A percentile compares a stretch with the other conserved stretches of the same genome.
Evolutionary conservation across 139 green algal genomes (phyloP).

Genomic region (Chloropicon primus): DNA sequence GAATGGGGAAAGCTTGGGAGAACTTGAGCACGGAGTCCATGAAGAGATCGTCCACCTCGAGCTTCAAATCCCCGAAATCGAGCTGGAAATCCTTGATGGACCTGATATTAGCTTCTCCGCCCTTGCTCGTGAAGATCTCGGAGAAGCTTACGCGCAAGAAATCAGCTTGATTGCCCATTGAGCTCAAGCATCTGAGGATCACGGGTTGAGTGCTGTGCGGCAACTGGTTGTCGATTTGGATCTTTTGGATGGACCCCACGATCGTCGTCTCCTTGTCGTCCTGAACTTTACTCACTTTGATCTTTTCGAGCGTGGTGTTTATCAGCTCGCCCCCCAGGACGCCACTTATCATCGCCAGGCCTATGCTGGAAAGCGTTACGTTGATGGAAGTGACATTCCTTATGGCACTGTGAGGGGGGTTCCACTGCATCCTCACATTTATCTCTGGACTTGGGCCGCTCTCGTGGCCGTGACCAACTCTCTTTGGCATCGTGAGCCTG

Average conservation of each 20-base stretch:
- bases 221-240: not conserved
- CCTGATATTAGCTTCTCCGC: slow-evolving; percentile 32
- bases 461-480: not conserved
- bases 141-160: not conserved
- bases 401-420: not conserved
- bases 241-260: not conserved
- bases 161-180: not conserved
- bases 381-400: not conserved
- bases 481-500: not conserved
- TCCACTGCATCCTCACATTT: not conserved
- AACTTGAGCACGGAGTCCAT: slow-evolving; percentile 60
- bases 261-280: not conserved
- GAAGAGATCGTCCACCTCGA: slow-evolving; percentile 47
- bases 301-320: not conserved
- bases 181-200: not conserved
- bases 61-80: slow-evolving; percentile 24
- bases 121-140: not conserved
- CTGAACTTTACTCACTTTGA: not conserved
- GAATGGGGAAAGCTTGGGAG: slow-evolving; percentile 43
- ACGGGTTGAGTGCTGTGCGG: not conserved
- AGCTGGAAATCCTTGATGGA: slow-evolving; percentile 60
- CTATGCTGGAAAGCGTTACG: not conserved
- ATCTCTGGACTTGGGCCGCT: not conserved
- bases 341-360: not conserved
- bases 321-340: not conserved